Conservation (phyloP, 1,284 basidiomycete species). For the Neonothopanus nambi region DNA sequence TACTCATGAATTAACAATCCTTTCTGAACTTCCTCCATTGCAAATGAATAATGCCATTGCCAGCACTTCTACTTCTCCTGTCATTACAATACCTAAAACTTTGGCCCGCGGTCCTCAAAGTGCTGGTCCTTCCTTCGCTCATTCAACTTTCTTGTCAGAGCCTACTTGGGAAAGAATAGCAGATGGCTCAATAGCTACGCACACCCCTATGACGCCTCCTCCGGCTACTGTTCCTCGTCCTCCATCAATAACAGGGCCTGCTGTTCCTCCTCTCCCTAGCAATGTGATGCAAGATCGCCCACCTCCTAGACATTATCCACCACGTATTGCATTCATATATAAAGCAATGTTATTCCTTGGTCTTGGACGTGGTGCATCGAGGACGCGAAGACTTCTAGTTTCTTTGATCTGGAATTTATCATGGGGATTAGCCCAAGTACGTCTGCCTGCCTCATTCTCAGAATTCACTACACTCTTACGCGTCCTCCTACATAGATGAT, state of each 20-base stretch:
- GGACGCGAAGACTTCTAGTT: slow-evolving; percentile 56
- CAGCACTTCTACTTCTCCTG: background rate
- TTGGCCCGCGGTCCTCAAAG: slow-evolving; percentile 5
- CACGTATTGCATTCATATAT: slow-evolving; percentile 26
- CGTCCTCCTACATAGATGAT: slow-evolving; percentile 46
- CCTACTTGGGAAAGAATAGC: slow-evolving; percentile 1
- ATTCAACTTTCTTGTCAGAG: background rate
- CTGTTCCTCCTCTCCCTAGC: background rate
- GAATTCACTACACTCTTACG: background rate
- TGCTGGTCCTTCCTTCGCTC: slow-evolving; percentile 12
- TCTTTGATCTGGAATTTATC: slow-evolving; percentile 53
- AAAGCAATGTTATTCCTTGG: slow-evolving; percentile 53
- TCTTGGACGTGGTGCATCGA: slow-evolving; percentile 54
- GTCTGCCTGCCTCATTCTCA: slow-evolving; percentile 21
- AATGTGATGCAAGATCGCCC: slow-evolving; percentile 7
- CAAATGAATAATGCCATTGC: background rate
- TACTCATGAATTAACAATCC: background rate
- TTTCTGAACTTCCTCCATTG: background rate
- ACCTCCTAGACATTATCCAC: slow-evolving; percentile 15
- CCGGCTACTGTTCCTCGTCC: background rate
- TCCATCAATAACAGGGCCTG: background rate
- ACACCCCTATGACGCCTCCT: background rate
- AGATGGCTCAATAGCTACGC: background rate
- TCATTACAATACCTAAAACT: slow-evolving; percentile 1
- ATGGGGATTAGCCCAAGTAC: slow-evolving; percentile 61